Conservation (phyloP, 2,329 filamentous ascomycete species). For the Neofusicoccum kwambonambiense region DNA sequence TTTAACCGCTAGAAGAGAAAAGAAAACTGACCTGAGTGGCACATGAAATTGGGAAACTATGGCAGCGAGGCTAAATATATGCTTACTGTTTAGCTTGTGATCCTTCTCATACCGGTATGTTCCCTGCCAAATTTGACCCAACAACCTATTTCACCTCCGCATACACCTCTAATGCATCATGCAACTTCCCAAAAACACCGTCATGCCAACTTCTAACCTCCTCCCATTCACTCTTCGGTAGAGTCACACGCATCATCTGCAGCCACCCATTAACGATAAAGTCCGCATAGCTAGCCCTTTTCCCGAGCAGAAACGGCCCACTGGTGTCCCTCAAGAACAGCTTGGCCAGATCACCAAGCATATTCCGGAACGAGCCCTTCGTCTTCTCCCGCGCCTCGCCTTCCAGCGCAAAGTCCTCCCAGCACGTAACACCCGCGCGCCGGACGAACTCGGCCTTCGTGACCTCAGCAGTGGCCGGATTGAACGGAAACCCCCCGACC, state of each 20-base stretch:
- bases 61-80: no score
- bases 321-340: slow-evolving; percentile 40
- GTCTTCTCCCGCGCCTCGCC: slow-evolving; percentile 43
- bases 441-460: slow-evolving; percentile 50
- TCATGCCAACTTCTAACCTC: slow-evolving; percentile 49
- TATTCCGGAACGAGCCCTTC: slow-evolving; percentile 41
- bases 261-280: slow-evolving; percentile 59
- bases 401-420: slow-evolving; percentile 42
- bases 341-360: slow-evolving; percentile 44
- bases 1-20: no score
- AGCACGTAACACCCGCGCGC: slow-evolving; percentile 45
- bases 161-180: slow-evolving; percentile 42
- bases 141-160: not conserved
- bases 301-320: slow-evolving; percentile 53
- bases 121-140: not conserved
- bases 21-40: no score
- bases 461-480: slow-evolving; percentile 48
- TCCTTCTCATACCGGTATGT: no score
- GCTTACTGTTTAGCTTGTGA: no score
- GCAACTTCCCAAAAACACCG: slow-evolving; percentile 51
- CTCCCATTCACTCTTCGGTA: slow-evolving; percentile 51
- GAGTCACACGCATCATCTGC: slow-evolving; percentile 42
- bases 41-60: no score
- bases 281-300: slow-evolving; percentile 52
- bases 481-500: slow-evolving; percentile 48